These are phyloP conservation scores for Phyllosticta ampelicida DNA, from an alignment of 2,329 filamentous ascomycete genomes.

Conservation along the genomic window DNA sequence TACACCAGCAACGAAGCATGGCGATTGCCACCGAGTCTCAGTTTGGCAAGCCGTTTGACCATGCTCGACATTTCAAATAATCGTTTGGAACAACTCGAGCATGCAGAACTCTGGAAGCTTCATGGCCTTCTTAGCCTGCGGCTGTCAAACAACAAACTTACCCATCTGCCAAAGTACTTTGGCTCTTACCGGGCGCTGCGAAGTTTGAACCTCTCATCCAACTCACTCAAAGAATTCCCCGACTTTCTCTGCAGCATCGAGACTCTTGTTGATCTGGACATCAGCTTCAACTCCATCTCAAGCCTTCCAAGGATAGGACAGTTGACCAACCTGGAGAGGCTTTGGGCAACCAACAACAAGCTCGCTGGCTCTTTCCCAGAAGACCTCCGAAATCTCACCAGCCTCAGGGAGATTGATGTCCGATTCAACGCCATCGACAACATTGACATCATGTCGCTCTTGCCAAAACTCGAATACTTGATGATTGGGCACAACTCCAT, in stretches of 20 bases:
- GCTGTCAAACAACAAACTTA: slow-evolving; percentile 84
- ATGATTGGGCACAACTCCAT: slow-evolving; percentile 89
- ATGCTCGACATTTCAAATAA: slow-evolving; percentile 95
- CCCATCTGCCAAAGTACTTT: slow-evolving; percentile 70
- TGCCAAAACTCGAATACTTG: slow-evolving; percentile 79
- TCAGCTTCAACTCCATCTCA: slow-evolving; percentile 90
- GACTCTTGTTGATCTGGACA: slow-evolving; percentile 80
- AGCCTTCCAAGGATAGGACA: slow-evolving; percentile 70
- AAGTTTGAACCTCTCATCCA: slow-evolving; percentile 85
- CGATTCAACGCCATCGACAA: slow-evolving; percentile 84
- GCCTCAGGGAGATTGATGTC: slow-evolving; percentile 81
- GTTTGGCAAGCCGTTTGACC: slow-evolving; percentile 68
- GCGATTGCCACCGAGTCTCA: slow-evolving; percentile 72
- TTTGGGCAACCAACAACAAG: slow-evolving; percentile 94
- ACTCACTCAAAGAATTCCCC: slow-evolving; percentile 77
- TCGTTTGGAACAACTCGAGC: slow-evolving; percentile 72
- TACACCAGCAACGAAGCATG: slow-evolving; percentile 90
- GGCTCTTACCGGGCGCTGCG: slow-evolving; percentile 67
- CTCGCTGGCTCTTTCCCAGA: slow-evolving; percentile 64
- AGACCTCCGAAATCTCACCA: slow-evolving; percentile 61
- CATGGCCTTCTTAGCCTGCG: slow-evolving; percentile 76
- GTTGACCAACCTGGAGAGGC: slow-evolving; percentile 68
- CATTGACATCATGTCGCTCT: slow-evolving; percentile 74
- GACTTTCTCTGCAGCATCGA: slow-evolving; percentile 72
- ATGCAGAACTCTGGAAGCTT: slow-evolving; percentile 68